Percentiles rank a stretch among this genome's conserved stretches.
Conservation (phyloP, 2,329 filamentous ascomycete species). For the Fusarium graminum region DNA sequence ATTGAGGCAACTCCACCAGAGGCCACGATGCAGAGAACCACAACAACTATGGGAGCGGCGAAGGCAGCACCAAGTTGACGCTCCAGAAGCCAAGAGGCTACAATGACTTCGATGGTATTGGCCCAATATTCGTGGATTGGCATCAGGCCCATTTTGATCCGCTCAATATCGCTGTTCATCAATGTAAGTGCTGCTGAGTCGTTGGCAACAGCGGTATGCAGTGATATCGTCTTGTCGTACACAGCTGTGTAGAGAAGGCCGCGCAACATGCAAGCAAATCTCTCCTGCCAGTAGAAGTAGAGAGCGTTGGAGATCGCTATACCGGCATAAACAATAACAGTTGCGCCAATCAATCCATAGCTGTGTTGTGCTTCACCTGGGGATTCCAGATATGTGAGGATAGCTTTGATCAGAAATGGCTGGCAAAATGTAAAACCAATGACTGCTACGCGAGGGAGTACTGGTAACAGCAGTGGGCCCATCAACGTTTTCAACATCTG, state of each 20-base stretch:
- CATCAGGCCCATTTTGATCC: constrained; percentile 50
- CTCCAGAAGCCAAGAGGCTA: constrained; percentile 53
- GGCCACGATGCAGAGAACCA: constrained; percentile 42
- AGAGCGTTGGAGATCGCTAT: constrained; percentile 53
- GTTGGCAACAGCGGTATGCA: constrained; percentile 30
- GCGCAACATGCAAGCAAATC: constrained; percentile 49
- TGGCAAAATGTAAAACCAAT: constrained; percentile 56
- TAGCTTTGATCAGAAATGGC: constrained; percentile 55
- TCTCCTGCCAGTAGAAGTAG: constrained; percentile 51
- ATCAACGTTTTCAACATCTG: not conserved
- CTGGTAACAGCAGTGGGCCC: constrained; percentile 46
- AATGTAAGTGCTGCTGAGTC: constrained; percentile 54
- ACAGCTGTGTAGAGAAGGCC: constrained; percentile 50
- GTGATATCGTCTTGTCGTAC: constrained; percentile 51
- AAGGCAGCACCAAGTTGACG: constrained; percentile 52
- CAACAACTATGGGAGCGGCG: constrained; percentile 50
- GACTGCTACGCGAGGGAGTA: constrained; percentile 51
- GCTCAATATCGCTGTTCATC: constrained; percentile 57
- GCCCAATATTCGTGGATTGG: constrained; percentile 55
- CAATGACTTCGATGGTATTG: constrained; percentile 49
- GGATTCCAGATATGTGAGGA: constrained; percentile 51
- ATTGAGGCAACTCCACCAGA: constrained; percentile 31
- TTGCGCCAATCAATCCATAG: constrained; percentile 54
- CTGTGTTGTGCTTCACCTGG: constrained; percentile 44
- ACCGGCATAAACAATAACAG: constrained; percentile 50